These are phyloP conservation scores for Citrus australasica DNA, from an alignment of 345 rosid species.

Conservation along the genomic window DNA sequence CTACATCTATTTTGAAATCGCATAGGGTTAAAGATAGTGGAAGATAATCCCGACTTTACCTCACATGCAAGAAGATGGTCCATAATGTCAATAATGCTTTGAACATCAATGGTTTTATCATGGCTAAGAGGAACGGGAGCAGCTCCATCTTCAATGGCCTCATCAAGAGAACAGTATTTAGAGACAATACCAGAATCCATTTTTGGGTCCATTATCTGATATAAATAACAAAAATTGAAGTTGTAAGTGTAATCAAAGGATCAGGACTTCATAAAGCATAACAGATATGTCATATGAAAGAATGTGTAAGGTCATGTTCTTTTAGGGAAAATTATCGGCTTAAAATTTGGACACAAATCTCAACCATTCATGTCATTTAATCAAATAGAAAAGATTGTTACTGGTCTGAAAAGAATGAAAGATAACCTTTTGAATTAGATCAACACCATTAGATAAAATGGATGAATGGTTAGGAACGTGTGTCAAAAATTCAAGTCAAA, in stretches of 20 bases:
- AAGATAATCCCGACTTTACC: slow-evolving; percentile 40
- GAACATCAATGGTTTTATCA: slow-evolving; percentile 64
- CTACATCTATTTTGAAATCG: not conserved
- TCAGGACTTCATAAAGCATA: not conserved
- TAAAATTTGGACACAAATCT: not conserved
- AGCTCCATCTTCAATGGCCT: slow-evolving; percentile 85
- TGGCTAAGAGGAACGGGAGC: slow-evolving; percentile 78
- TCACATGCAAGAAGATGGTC: slow-evolving; percentile 95
- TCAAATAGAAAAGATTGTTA: not conserved
- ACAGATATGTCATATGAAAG: not conserved
- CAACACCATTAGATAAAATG: not conserved
- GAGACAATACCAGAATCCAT: slow-evolving; percentile 94
- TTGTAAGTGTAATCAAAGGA: not conserved
- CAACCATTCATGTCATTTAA: not conserved
- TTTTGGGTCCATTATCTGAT: slow-evolving; percentile 98
- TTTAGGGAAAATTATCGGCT: not conserved
- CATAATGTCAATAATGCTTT: slow-evolving; percentile 79
- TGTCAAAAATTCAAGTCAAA: not conserved
- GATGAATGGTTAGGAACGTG: not conserved
- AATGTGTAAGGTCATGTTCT: not conserved
- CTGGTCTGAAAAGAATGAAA: not conserved
- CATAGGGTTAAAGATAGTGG: not conserved
- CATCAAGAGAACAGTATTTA: slow-evolving; percentile 79
- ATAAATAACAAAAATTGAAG: slow-evolving; percentile 13
- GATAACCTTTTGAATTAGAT: not conserved